Conservation (phyloP, 1,139 yeast species). For the Saccharomyces hybrid region DNA sequence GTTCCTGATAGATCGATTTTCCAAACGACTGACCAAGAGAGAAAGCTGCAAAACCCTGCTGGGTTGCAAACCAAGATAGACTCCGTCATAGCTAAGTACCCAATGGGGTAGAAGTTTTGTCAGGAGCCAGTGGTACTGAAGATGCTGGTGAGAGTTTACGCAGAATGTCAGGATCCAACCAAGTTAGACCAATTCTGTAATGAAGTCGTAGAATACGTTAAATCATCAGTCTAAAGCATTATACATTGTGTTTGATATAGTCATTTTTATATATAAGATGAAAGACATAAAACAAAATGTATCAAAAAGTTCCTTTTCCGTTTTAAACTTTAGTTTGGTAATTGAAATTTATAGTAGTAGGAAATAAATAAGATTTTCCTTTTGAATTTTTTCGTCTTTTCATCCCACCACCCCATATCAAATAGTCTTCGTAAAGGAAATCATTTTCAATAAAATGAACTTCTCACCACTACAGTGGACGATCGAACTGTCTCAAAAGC, state of each 20-base stretch:
- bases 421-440: not conserved
- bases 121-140: slow-evolving; percentile 95
- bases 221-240: not conserved
- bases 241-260: not conserved
- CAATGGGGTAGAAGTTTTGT: slow-evolving; percentile 80
- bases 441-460: not conserved
- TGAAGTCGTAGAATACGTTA: not conserved
- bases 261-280: not conserved
- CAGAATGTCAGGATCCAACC: slow-evolving; percentile 41
- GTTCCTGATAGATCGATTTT: slow-evolving; percentile 77
- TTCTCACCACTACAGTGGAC: not conserved
- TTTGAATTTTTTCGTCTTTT: not conserved
- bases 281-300: not conserved
- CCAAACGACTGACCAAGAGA: slow-evolving; percentile 85
- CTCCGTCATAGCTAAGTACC: slow-evolving; percentile 47
- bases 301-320: not conserved
- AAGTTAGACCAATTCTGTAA: not conserved
- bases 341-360: not conserved
- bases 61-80: slow-evolving; percentile 77
- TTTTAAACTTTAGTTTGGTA: not conserved
- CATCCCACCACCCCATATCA: not conserved
- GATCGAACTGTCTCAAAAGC: not conserved
- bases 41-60: slow-evolving; percentile 64
- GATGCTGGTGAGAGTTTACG: slow-evolving; percentile 95
- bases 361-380: not conserved